phyloP scores from a whole-genome alignment of 2,329 filamentous ascomycete genomes.

The Biscogniauxia marginata region DNA sequence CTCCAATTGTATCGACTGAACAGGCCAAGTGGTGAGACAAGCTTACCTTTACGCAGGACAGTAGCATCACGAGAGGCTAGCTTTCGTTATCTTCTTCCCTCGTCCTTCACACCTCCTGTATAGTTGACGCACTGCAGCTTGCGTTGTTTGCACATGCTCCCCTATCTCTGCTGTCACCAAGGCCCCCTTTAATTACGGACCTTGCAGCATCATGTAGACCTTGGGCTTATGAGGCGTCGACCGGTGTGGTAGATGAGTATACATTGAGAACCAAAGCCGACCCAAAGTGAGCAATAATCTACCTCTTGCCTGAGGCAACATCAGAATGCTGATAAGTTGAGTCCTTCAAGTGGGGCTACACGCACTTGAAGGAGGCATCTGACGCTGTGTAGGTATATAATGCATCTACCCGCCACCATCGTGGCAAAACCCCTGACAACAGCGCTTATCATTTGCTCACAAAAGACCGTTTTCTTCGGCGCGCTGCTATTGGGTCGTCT shows the following conservation, averaged over 20 bases:
- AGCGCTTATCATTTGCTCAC: neutral
- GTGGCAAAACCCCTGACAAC: neutral
- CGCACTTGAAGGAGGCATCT: neutral
- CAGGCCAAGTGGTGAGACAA: conserved; percentile 14
- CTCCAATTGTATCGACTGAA: neutral
- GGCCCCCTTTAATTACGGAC: neutral
- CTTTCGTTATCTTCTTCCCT: conserved; percentile 3
- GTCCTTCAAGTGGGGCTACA: neutral
- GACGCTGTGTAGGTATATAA: neutral
- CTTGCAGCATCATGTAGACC: neutral
- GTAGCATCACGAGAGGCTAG: conserved; percentile 10
- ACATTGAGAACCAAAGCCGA: neutral
- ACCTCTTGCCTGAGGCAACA: neutral
- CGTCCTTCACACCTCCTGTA: conserved; percentile 12
- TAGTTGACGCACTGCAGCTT: neutral
- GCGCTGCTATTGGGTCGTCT: neutral
- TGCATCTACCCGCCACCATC: neutral
- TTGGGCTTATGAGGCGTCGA: neutral
- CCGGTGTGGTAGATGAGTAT: conserved; percentile 3
- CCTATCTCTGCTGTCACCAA: neutral
- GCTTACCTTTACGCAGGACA: conserved; percentile 2
- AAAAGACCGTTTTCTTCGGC: neutral
- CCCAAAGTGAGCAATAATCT: neutral
- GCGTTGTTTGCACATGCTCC: neutral
- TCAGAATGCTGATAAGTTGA: neutral